Conservation (phyloP, 169 alveolate species). For the Plasmodium malariae region DNA sequence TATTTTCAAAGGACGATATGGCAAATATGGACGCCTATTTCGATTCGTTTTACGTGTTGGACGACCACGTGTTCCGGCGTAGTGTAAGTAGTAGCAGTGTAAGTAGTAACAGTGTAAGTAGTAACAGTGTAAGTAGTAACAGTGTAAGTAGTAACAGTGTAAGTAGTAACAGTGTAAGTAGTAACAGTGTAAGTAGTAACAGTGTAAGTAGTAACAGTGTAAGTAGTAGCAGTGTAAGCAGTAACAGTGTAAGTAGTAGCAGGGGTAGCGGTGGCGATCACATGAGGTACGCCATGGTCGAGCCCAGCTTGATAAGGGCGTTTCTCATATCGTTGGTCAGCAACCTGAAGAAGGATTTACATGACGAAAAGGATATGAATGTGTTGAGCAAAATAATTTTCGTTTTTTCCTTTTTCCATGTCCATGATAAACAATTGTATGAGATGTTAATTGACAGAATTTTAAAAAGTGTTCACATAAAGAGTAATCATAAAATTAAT, state of each 20-base stretch:
- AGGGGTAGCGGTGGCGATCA: not conserved
- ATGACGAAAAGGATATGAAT: slow-evolving; percentile 31
- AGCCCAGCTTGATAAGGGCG: slow-evolving; percentile 5
- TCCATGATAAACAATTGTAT: slow-evolving; percentile 12
- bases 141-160: too few relatives aligned
- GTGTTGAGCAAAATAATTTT: slow-evolving; percentile 27
- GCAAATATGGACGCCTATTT: slow-evolving; percentile 11
- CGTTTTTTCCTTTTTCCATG: slow-evolving; percentile 32
- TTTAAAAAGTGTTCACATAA: slow-evolving; percentile 28
- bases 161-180: too few relatives aligned
- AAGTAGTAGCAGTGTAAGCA: too few relatives aligned
- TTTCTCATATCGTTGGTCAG: slow-evolving; percentile 19
- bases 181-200: too few relatives aligned
- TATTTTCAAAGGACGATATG: slow-evolving; percentile 1
- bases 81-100: too few relatives aligned
- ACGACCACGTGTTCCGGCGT: not conserved
- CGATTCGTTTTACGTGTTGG: slow-evolving; percentile 15
- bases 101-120: too few relatives aligned
- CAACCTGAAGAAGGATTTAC: slow-evolving; percentile 11
- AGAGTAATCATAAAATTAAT: slow-evolving; percentile 39
- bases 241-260: too few relatives aligned
- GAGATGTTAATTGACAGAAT: slow-evolving; percentile 27
- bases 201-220: too few relatives aligned
- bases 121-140: too few relatives aligned
- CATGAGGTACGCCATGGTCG: not conserved